Percentiles rank a stretch among this genome's conserved stretches.
These are phyloP conservation scores for Boletus eberwhitei DNA, from an alignment of 768 basidiomycete species.

Conservation along the genomic window DNA sequence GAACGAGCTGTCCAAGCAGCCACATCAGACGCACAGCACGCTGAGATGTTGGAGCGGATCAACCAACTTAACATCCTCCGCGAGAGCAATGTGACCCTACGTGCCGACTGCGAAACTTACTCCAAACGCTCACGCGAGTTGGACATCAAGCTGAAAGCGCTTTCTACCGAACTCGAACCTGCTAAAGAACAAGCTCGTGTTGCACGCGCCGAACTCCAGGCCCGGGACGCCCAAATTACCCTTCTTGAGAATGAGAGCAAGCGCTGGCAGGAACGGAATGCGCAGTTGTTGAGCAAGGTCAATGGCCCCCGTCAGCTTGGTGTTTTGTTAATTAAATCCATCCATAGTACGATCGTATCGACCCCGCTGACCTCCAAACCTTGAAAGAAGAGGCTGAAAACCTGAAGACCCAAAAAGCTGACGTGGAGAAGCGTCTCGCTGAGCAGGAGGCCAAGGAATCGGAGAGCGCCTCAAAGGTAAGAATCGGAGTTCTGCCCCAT, in stretches of 20 bases:
- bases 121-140: slow-evolving; percentile 65
- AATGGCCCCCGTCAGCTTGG: not conserved
- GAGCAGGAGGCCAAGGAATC: slow-evolving; percentile 32
- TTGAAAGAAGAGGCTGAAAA: slow-evolving; percentile 69
- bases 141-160: slow-evolving; percentile 55
- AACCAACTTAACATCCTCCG: slow-evolving; percentile 82
- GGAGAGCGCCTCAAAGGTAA: slow-evolving; percentile 33
- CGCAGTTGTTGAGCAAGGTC: slow-evolving; percentile 79
- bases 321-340: not conserved
- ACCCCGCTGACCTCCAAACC: slow-evolving; percentile 78
- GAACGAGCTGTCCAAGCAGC: slow-evolving; percentile 71
- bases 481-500: not conserved
- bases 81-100: slow-evolving; percentile 84
- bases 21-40: slow-evolving; percentile 74
- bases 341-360: slow-evolving; percentile 78
- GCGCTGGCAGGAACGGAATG: slow-evolving; percentile 82
- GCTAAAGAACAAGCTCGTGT: slow-evolving; percentile 65
- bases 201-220: slow-evolving; percentile 71
- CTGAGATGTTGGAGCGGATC: slow-evolving; percentile 81
- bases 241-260: slow-evolving; percentile 74
- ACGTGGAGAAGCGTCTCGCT: slow-evolving; percentile 28
- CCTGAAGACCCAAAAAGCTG: slow-evolving; percentile 44
- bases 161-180: slow-evolving; percentile 67
- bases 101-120: slow-evolving; percentile 72
- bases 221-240: slow-evolving; percentile 60